Conservation (phyloP, 2,329 filamentous ascomycete genomes). For the Colletotrichum spinosum region DNA sequence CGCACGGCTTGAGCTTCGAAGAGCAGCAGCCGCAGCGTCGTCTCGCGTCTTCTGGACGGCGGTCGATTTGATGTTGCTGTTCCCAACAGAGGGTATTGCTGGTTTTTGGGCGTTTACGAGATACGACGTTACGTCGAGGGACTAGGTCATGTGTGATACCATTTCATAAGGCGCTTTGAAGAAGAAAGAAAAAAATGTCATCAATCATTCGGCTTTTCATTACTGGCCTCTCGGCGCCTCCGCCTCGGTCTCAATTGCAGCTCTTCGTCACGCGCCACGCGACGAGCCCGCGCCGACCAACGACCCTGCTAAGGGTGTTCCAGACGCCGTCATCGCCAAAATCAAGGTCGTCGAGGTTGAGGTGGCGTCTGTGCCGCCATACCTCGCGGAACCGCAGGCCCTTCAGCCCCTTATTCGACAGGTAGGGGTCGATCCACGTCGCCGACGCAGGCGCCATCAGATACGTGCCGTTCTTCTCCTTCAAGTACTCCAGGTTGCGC, state of each 20-base stretch:
- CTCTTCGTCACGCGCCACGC: conserved; percentile 75
- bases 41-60: too few relatives aligned
- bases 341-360: conserved; percentile 85
- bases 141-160: conserved; percentile 25
- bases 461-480: conserved; percentile 73
- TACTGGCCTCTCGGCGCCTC: conserved; percentile 7
- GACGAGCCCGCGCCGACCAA: conserved; percentile 71
- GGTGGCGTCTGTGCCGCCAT: conserved; percentile 74
- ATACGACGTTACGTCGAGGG: not conserved
- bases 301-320: conserved; percentile 75
- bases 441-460: conserved; percentile 81
- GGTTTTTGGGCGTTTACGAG: conserved; percentile 6
- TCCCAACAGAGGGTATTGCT: too few relatives aligned
- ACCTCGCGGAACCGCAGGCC: conserved; percentile 75
- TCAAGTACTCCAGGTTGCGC: conserved; percentile 66
- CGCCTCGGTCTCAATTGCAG: conserved; percentile 49
- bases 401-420: conserved; percentile 68
- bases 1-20: too few relatives aligned
- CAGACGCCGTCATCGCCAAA: conserved; percentile 82
- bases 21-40: too few relatives aligned
- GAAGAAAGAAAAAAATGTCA: conserved; percentile 16
- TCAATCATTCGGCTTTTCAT: conserved; percentile 32
- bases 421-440: conserved; percentile 74
- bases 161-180: conserved; percentile 3
- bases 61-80: too few relatives aligned